These are phyloP conservation scores for Exutisphaerella laricina DNA, from an alignment of 2,329 filamentous ascomycete species.

Conservation along the genomic window DNA sequence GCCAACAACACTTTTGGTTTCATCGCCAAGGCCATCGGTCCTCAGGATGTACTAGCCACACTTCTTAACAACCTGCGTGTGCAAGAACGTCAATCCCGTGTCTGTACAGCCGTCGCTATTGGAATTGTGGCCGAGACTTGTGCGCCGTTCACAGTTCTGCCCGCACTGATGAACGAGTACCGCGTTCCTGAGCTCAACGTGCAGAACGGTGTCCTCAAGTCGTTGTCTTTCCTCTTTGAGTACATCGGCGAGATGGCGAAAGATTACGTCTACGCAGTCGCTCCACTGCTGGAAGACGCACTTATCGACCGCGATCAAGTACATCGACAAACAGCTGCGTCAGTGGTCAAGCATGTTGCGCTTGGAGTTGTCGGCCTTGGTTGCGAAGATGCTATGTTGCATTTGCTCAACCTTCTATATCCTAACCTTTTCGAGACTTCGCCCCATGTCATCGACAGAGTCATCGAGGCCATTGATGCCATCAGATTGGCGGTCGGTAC, in stretches of 20 bases:
- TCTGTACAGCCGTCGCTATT: conserved; percentile 97
- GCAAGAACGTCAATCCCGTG: conserved; percentile 94
- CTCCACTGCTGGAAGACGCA: conserved; percentile 89
- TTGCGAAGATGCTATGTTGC: conserved; percentile 97
- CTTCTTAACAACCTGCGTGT: conserved; percentile 94
- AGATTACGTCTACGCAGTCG: conserved; percentile 98
- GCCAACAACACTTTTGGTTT: conserved; percentile 99
- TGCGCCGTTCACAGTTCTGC: conserved; percentile 96
- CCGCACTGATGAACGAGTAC: conserved; percentile 98
- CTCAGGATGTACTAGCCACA: conserved; percentile 92
- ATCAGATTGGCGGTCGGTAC: conserved; percentile 90
- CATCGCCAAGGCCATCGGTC: conserved; percentile 98
- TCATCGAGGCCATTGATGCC: conserved; percentile 95
- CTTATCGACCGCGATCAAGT: conserved; percentile 98
- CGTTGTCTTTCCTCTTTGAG: conserved; percentile 93
- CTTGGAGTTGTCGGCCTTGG: conserved; percentile 95
- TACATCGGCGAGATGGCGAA: conserved; percentile 99
- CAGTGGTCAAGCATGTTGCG: conserved; percentile 95
- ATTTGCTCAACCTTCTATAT: conserved; percentile 91
- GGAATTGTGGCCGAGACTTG: conserved; percentile 98
- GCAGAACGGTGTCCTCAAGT: conserved; percentile 96
- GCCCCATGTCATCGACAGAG: conserved; percentile 95
- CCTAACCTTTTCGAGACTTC: conserved; percentile 97
- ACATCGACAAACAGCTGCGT: conserved; percentile 91
- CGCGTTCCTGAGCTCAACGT: conserved; percentile 97